Evolutionary conservation across 2,329 filamentous ascomycete genomes (phyloP).

Genomic region (Paracamarosporium sp.): DNA sequence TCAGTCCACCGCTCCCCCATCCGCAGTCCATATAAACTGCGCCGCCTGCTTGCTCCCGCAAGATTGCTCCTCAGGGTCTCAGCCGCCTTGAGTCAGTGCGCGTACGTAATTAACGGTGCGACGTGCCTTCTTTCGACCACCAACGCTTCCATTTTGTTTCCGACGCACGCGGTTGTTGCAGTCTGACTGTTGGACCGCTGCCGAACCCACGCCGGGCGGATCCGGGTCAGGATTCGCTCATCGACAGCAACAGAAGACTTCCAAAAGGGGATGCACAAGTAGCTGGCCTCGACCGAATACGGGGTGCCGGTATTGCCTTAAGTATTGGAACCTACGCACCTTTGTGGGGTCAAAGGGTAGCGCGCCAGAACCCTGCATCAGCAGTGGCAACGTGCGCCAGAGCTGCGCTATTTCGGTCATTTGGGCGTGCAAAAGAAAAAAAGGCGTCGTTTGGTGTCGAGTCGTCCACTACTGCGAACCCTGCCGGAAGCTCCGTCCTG

Average conservation of each 20-base stretch:
- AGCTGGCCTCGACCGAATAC: constrained; percentile 1
- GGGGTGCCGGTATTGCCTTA: neutral
- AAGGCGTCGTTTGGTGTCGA: neutral
- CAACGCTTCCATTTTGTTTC: neutral
- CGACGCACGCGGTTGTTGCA: neutral
- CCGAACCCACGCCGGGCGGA: neutral
- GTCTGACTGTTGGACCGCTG: neutral
- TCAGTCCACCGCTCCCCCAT: constrained; percentile 11
- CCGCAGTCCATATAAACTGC: constrained; percentile 17
- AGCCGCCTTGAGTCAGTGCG: neutral
- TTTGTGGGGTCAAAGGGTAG: constrained; percentile 4
- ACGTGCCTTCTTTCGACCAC: neutral
- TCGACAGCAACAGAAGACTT: neutral
- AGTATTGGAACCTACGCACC: neutral
- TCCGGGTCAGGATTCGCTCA: constrained; percentile 3
- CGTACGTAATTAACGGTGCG: constrained; percentile 4
- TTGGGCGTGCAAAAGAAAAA: neutral
- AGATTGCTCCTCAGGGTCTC: neutral
- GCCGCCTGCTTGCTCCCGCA: neutral
- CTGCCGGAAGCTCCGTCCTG: neutral
- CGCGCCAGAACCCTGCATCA: neutral
- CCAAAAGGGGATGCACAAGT: neutral
- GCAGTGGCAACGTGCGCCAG: constrained; percentile 1
- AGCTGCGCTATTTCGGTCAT: neutral
- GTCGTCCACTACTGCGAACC: neutral